These are phyloP conservation scores for Ganoderma lingzhi DNA, from an alignment of 1,284 basidiomycete genomes.

Conservation along the genomic window DNA sequence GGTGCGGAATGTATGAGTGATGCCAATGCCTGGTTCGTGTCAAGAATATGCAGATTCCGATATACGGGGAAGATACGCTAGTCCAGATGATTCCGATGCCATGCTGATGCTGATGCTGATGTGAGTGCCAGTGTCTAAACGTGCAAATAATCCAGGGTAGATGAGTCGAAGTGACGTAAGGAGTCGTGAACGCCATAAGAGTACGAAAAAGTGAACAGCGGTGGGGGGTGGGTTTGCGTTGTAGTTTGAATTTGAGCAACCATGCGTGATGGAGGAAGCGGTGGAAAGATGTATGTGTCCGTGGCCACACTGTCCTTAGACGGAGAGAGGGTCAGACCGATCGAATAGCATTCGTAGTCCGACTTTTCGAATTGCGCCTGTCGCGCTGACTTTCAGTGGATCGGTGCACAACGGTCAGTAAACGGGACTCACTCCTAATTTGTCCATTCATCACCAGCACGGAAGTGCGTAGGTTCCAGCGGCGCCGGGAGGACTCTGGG, in stretches of 20 bases:
- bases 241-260: background rate
- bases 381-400: background rate
- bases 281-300: constrained; percentile 13
- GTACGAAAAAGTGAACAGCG: background rate
- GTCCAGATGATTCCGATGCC: constrained; percentile 12
- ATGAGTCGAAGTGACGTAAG: constrained; percentile 5
- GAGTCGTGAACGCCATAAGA: background rate
- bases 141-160: background rate
- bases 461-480: constrained; percentile 7
- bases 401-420: background rate
- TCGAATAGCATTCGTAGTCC: background rate
- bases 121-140: constrained; percentile 14
- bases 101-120: constrained; percentile 13
- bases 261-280: background rate
- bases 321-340: background rate
- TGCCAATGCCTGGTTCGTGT: background rate
- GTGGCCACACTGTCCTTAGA: constrained; percentile 21
- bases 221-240: background rate
- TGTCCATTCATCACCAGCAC: constrained; percentile 17
- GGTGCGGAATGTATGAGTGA: background rate
- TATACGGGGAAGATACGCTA: constrained; percentile 9
- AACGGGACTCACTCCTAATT: constrained; percentile 11
- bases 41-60: background rate
- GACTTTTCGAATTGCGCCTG: constrained; percentile 7
- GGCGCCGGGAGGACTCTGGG: background rate